A percentile compares a stretch with the other conserved stretches of the same genome.
Evolutionary conservation across 1,284 basidiomycete species (phyloP).

Genomic region (Boletus smithii): DNA sequence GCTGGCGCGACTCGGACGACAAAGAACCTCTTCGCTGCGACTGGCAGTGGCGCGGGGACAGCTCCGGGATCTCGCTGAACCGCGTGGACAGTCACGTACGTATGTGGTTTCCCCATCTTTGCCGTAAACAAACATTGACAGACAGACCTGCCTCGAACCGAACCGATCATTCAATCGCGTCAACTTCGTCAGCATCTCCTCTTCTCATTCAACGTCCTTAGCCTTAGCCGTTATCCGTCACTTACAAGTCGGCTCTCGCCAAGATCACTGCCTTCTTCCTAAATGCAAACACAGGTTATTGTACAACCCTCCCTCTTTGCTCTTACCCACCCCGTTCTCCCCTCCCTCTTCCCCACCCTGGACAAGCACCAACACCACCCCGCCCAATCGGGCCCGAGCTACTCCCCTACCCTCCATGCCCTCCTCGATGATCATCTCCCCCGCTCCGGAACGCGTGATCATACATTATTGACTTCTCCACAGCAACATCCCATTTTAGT

Average conservation of each 20-base stretch:
- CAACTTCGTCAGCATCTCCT: conserved; percentile 17
- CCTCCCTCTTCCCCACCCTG: conserved; percentile 4
- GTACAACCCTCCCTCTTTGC: conserved; percentile 22
- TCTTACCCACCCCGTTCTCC: conserved; percentile 1
- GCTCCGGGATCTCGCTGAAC: conserved; percentile 11
- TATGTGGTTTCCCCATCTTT: conserved; percentile 19
- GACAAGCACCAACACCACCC: conserved; percentile 5
- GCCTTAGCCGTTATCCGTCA: conserved; percentile 14
- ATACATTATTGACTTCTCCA: conserved; percentile 13
- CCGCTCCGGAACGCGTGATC: conserved; percentile 12
- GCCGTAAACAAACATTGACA: conserved; percentile 32
- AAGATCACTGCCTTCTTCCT: conserved; percentile 9
- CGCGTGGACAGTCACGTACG: conserved; percentile 26
- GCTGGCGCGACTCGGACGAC: no score
- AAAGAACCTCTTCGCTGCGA: neutral
- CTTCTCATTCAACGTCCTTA: conserved; percentile 8
- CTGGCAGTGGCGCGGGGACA: neutral
- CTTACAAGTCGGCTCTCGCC: conserved; percentile 20
- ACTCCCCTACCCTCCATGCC: conserved; percentile 1
- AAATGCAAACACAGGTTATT: conserved; percentile 28
- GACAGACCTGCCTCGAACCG: conserved; percentile 15
- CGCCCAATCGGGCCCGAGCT: conserved; percentile 13
- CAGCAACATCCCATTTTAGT: conserved; percentile 13
- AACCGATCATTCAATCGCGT: conserved; percentile 32
- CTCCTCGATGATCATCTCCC: conserved; percentile 8